Evolutionary conservation across 2,329 filamentous ascomycete species (phyloP).

Genomic region (Colletotrichum truncatum): DNA sequence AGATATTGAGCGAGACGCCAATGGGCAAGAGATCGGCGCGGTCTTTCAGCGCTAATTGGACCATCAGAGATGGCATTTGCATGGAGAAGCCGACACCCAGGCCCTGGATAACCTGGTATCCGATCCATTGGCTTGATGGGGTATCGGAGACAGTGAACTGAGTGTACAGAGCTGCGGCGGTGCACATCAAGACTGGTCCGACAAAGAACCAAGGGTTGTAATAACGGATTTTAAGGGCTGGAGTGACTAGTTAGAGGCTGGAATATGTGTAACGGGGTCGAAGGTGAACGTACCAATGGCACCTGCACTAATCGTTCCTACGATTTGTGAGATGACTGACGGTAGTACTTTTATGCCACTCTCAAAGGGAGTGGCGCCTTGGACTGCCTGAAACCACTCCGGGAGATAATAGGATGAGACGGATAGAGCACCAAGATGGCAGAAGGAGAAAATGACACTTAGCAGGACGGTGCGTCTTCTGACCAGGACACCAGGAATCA

Average conservation of each 20-base stretch:
- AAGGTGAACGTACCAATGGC: too few relatives aligned
- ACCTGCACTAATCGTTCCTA: constrained; percentile 44
- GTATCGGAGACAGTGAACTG: constrained; percentile 43
- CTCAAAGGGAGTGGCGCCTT: constrained; percentile 46
- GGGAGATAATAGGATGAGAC: constrained; percentile 48
- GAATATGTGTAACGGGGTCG: too few relatives aligned
- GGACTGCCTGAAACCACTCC: constrained; percentile 56
- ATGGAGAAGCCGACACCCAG: constrained; percentile 42
- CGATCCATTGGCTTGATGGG: constrained; percentile 36
- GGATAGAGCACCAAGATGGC: too few relatives aligned
- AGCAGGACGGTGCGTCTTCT: constrained; percentile 56
- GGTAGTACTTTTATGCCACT: constrained; percentile 51
- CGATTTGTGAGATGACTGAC: constrained; percentile 46
- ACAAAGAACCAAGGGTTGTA: too few relatives aligned
- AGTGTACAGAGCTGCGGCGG: constrained; percentile 45
- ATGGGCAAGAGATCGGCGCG: too few relatives aligned
- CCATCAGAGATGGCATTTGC: constrained; percentile 54
- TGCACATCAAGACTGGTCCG: constrained; percentile 32
- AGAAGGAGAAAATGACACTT: too few relatives aligned
- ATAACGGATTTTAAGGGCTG: too few relatives aligned
- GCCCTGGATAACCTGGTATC: constrained; percentile 37
- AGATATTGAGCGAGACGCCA: constrained; percentile 56
- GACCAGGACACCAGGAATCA: constrained; percentile 52
- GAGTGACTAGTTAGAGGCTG: too few relatives aligned
- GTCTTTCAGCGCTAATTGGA: constrained; percentile 50